Conservation (phyloP, 2,329 filamentous ascomycete species). For the Phialemonium atrogriseum region DNA sequence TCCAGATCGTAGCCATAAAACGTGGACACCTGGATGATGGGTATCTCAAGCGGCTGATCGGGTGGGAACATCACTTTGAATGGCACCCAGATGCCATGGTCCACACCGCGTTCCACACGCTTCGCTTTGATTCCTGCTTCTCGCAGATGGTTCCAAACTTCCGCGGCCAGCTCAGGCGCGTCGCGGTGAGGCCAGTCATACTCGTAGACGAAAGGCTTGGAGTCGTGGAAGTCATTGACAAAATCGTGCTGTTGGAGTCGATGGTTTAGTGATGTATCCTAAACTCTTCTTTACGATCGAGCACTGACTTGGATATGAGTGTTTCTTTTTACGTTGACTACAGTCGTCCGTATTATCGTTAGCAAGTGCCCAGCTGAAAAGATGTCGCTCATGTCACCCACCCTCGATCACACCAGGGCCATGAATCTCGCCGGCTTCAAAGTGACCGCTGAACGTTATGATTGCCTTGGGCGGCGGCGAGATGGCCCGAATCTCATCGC, state of each 20-base stretch:
- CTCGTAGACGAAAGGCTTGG: constrained; percentile 13
- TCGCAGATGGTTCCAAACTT: constrained; percentile 11
- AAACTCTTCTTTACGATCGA: too few species aligned
- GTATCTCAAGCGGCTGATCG: constrained; percentile 12
- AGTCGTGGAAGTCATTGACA: constrained; percentile 16
- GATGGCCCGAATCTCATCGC: constrained; percentile 12
- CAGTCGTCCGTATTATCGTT: constrained; percentile 1
- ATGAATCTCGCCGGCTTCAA: constrained; percentile 15
- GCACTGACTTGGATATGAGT: constrained; percentile 13
- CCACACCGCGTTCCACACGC: constrained; percentile 13
- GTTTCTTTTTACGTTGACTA: constrained; percentile 13
- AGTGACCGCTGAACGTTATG: constrained; percentile 14
- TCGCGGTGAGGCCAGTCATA: constrained; percentile 15
- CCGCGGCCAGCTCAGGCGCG: constrained; percentile 11
- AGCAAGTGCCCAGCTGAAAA: neutral
- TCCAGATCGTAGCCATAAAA: constrained; percentile 13
- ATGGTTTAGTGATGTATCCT: too few species aligned
- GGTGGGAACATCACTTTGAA: constrained; percentile 15
- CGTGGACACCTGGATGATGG: constrained; percentile 14
- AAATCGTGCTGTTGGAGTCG: constrained; percentile 16
- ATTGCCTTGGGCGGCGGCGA: constrained; percentile 14
- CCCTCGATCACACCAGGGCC: constrained; percentile 13
- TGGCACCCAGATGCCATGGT: constrained; percentile 15
- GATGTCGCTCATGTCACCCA: neutral
- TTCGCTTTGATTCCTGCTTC: constrained; percentile 13